These are phyloP conservation scores for Monosporascus ibericus DNA, from an alignment of 2,329 filamentous ascomycete genomes.

Conservation along the genomic window DNA sequence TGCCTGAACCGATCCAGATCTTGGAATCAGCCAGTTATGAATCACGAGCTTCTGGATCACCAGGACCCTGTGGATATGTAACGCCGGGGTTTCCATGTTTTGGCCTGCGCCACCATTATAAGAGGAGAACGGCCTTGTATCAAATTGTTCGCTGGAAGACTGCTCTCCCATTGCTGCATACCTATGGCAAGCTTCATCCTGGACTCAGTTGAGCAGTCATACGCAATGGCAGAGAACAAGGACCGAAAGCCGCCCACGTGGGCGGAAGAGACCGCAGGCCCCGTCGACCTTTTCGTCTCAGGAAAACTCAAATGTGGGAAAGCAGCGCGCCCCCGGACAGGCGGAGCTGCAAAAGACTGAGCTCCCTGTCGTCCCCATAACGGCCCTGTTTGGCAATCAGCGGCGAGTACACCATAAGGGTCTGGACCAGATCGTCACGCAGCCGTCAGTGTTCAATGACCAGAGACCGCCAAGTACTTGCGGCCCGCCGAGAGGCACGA, in stretches of 20 bases:
- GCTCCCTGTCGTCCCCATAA: conserved; percentile 16
- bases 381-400: conserved; percentile 17
- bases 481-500: conserved; percentile 24
- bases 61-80: background rate
- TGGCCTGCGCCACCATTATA: too few species aligned
- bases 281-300: too few species aligned
- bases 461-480: conserved; percentile 31
- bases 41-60: background rate
- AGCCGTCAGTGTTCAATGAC: conserved; percentile 37
- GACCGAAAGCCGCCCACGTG: background rate
- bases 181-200: too few species aligned
- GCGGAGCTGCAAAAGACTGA: conserved; percentile 14
- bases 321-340: background rate
- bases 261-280: background rate
- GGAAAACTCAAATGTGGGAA: background rate
- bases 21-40: background rate
- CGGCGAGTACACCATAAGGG: conserved; percentile 2
- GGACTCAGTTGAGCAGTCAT: background rate
- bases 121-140: too few species aligned
- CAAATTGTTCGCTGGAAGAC: too few species aligned
- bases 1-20: background rate
- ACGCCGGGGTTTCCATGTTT: too few species aligned
- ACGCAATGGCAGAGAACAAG: background rate
- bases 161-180: too few species aligned
- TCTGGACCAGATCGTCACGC: conserved; percentile 29